These are phyloP conservation scores for Boechera divaricarpa DNA, from an alignment of 345 rosid species.

Conservation along the genomic window DNA sequence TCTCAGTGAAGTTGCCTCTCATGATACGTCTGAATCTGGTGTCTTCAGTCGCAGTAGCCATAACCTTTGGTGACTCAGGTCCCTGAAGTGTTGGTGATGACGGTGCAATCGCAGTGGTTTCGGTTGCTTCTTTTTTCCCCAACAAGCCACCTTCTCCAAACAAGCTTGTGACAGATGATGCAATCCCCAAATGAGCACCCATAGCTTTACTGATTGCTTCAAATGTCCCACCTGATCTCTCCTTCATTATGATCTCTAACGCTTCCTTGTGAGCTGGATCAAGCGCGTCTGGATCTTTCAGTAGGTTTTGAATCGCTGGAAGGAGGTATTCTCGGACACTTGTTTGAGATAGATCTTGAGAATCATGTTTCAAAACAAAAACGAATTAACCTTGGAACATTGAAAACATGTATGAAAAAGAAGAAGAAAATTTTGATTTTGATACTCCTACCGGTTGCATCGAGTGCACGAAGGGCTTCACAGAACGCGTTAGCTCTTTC, in stretches of 20 bases:
- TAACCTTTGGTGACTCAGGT: conserved; percentile 58
- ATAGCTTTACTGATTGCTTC: conserved; percentile 85
- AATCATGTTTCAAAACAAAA: conserved; percentile 18
- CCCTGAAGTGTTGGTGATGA: conserved; percentile 46
- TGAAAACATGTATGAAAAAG: conserved; percentile 1
- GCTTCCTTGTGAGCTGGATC: conserved; percentile 99
- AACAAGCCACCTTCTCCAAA: conserved; percentile 84
- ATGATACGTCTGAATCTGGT: conserved; percentile 92
- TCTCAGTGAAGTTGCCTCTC: conserved; percentile 87
- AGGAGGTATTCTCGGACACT: conserved; percentile 79
- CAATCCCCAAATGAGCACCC: conserved; percentile 94
- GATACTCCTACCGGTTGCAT: conserved; percentile 74
- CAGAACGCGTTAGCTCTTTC: conserved; percentile 91
- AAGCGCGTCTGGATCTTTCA: conserved; percentile 80
- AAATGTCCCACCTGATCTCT: conserved; percentile 85
- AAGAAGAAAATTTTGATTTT: conserved; percentile 36
- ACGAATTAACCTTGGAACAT: conserved; percentile 11
- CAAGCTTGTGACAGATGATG: conserved; percentile 87
- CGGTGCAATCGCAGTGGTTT: conserved; percentile 46
- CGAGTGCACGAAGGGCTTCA: conserved; percentile 95
- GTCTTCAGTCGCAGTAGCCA: conserved; percentile 60
- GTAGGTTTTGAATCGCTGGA: conserved; percentile 80
- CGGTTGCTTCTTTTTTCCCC: conserved; percentile 77
- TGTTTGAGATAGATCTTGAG: conserved; percentile 72
- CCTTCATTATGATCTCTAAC: conserved; percentile 86